These are phyloP conservation scores for Pachyrhizus erosus DNA, from an alignment of 306 rosid genomes.

Conservation along the genomic window DNA sequence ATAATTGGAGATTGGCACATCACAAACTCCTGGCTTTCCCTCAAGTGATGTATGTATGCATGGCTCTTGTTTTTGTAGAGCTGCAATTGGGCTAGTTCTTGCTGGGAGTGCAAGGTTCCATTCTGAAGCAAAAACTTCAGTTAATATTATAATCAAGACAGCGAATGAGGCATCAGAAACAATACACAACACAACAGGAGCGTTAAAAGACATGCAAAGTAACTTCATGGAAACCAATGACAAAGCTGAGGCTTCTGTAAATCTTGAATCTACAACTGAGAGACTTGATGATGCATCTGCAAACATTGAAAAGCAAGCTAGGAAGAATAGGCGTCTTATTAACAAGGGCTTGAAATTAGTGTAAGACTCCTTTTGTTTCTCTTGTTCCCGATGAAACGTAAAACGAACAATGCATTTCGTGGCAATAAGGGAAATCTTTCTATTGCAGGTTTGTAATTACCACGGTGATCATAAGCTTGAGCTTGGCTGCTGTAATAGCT, in stretches of 20 bases:
- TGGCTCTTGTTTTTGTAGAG: constrained; percentile 49
- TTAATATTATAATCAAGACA: constrained; percentile 69
- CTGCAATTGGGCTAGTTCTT: constrained; percentile 69
- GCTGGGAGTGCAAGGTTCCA: constrained; percentile 73
- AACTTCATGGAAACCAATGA: constrained; percentile 50
- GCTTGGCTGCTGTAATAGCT: constrained; percentile 67
- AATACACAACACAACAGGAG: constrained; percentile 70
- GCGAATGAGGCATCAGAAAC: constrained; percentile 81
- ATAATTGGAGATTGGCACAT: constrained; percentile 2
- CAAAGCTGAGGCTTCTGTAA: constrained; percentile 35
- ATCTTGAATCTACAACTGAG: constrained; percentile 62
- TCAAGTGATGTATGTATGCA: constrained; percentile 31
- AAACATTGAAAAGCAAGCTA: constrained; percentile 62
- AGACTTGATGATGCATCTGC: constrained; percentile 67
- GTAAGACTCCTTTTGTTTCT: constrained; percentile 49
- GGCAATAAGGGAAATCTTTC: constrained; percentile 23
- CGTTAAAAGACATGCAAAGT: constrained; percentile 57
- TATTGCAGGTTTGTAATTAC: constrained; percentile 68
- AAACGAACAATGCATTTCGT: not conserved
- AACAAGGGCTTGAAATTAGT: constrained; percentile 63
- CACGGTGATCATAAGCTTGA: constrained; percentile 55
- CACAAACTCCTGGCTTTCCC: not conserved
- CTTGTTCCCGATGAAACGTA: not conserved
- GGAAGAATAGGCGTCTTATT: constrained; percentile 61
- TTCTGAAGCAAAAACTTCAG: constrained; percentile 66